Base-by-base conservation (phyloP, 2,329 filamentous ascomycete species). In the Sphaerulina populicola region DNA sequence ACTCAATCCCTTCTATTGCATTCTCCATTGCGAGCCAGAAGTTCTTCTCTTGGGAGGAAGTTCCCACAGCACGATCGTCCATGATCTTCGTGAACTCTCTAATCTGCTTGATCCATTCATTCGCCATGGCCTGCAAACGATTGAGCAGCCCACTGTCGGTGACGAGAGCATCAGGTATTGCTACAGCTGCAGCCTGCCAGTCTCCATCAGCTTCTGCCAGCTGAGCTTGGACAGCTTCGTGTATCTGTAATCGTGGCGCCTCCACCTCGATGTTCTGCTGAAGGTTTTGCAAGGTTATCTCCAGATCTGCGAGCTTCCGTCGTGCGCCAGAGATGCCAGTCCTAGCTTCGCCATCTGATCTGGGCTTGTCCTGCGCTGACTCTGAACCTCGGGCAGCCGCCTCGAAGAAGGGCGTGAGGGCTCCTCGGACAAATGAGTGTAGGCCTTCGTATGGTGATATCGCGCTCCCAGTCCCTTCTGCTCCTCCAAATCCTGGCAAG, bases 1-100 rank as follows among this genome's bases (percentile, higher is more conserved):
- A 80, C 68, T 96, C 91, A 53, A 99, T 95, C 27, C 85, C 85
- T 67, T 96, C 90, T 57, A 99, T 72, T 4, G 90, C 88, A 12
- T 85, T 86, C 69, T 98, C 94, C 86, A 98, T 95, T 1, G 89
- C 94, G 45, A 98, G 71, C 93, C 93, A 99, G 66, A 98, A 98
- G 69, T 96, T 96, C 69, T 98, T 95, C 69, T 99, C 93, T 68
- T 97, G 93, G 51, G 88, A 91, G 30, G 93, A 93, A 18, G 89
- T 94, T 30, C 82, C 77, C 58, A 79, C 77, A 68, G 83, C 66
- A 0, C 88, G 82, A 62, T 98, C 93, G 64, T 89, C 83, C 37
- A 88, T 88, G 75, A 95, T 86, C 71, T 94, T 94, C 36, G 93
- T 98, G 61, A 96, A 94, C 43, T 85, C 85, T 68, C 96, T 91